Percentiles rank a stretch among this genome's conserved stretches.
Conservation (phyloP, 495 filamentous ascomycete species). For the Cryomyces minteri region DNA sequence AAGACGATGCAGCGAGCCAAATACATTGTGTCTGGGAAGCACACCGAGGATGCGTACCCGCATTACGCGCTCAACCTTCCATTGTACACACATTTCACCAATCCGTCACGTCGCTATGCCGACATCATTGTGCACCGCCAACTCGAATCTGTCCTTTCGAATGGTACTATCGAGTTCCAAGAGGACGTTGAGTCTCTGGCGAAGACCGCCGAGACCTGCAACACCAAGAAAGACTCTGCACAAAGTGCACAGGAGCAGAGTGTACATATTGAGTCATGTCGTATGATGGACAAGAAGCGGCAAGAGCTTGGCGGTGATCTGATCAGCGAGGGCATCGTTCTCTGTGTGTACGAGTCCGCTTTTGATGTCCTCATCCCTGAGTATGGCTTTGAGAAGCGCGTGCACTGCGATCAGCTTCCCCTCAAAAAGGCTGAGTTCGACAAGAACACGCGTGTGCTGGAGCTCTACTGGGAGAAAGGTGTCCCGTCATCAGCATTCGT, state of each 20-base stretch:
- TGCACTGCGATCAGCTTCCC: constrained; percentile 94
- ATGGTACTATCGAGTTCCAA: constrained; percentile 63
- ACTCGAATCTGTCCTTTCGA: constrained; percentile 70
- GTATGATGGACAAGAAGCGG: constrained; percentile 76
- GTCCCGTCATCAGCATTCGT: constrained; percentile 91
- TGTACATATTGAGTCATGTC: constrained; percentile 94
- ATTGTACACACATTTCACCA: constrained; percentile 93
- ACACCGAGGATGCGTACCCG: constrained; percentile 49
- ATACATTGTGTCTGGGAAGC: constrained; percentile 69
- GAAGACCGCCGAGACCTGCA: constrained; percentile 91
- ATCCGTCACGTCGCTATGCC: constrained; percentile 84
- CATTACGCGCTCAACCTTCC: constrained; percentile 90
- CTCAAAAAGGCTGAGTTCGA: constrained; percentile 97
- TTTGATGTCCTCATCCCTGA: constrained; percentile 98
- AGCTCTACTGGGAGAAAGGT: constrained; percentile 99
- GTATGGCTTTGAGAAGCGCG: constrained; percentile 96
- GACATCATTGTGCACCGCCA: constrained; percentile 94
- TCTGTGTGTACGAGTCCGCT: constrained; percentile 96
- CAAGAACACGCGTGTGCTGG: constrained; percentile 80
- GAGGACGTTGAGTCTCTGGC: constrained; percentile 76
- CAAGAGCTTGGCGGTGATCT: constrained; percentile 76
- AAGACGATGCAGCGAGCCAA: constrained; percentile 95
- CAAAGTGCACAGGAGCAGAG: constrained; percentile 97
- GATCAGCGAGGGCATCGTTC: constrained; percentile 89
- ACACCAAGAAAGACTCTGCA: constrained; percentile 97